These are phyloP conservation scores for Beta lomatogona DNA, from an alignment of 179 eudicot genomes.

Conservation along the genomic window DNA sequence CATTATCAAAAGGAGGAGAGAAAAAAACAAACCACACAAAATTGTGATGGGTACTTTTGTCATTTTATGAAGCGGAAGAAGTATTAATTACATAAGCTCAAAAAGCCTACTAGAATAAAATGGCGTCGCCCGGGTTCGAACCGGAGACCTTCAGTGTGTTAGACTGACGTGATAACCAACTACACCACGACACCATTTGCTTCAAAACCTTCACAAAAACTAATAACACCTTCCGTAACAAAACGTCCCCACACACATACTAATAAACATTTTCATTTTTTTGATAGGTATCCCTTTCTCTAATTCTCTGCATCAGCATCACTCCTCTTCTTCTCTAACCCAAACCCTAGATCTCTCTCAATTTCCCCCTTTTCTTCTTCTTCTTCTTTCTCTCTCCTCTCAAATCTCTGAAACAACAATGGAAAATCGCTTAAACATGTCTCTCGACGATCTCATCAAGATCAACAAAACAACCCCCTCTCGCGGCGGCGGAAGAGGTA, in stretches of 20 bases:
- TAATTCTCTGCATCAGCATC: background rate
- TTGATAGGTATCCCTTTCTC: background rate
- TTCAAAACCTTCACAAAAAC: rapidly evolving
- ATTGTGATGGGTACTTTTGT: no score
- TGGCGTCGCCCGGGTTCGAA: slow-evolving; percentile 52
- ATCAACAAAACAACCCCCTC: no score
- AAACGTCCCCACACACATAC: no score
- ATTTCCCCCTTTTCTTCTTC: slow-evolving; percentile 4
- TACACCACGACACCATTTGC: slow-evolving; percentile 44
- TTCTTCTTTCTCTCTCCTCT: slow-evolving; percentile 14
- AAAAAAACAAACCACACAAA: no score
- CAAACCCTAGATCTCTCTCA: slow-evolving; percentile 27
- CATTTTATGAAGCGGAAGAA: no score
- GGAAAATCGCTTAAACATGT: slow-evolving; percentile 58
- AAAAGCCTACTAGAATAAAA: no score
- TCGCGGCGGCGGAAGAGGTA: slow-evolving; percentile 37
- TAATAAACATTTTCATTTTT: no score
- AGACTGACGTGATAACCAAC: slow-evolving; percentile 56
- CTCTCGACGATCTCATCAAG: slow-evolving; percentile 69
- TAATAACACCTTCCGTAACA: no score
- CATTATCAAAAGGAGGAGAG: no score
- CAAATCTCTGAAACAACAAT: slow-evolving; percentile 16
- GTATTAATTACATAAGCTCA: no score
- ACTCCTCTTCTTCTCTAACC: background rate
- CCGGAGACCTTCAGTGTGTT: slow-evolving; percentile 56